Base-by-base conservation (phyloP, 2,329 filamentous ascomycete species). In the Grosmannia clavigera region DNA sequence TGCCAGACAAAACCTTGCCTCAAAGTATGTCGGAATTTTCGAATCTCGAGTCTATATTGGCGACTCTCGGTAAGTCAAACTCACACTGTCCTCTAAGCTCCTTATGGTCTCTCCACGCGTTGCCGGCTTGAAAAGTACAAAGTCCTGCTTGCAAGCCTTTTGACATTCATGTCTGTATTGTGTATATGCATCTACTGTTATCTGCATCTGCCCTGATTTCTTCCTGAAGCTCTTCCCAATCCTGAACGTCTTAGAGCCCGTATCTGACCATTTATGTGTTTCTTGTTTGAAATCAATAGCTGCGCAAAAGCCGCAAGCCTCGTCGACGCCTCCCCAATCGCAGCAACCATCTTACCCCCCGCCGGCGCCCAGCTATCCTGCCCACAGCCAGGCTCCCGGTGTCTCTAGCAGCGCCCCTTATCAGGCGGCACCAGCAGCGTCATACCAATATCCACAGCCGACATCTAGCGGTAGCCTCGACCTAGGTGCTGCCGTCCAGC, bases 391-490 rank as follows among this genome's bases (percentile, higher is more conserved):
- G 48, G 51, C 58, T 6, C 48, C 48, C 16, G 53, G 46, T 25
- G 55, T 27, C 1, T 60, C 62, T 58, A 64, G 57, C 61, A 19
- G 56, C 58, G 52, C 60, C 62, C 50, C 50, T 11, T 55, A 35
- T 27, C 31, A 55, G 51, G 62, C 33, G n/a, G 62, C 50, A 12
- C 29, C 60, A 1, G 12, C 63, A 3, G 38, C 57, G 4, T 19
- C 43, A 27, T 69, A 71, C 50, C 40, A 61, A 5, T 72, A 70
- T 52, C 87, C 87, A 3, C 84, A 85, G 65, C 88, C 88, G 2
- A 82, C 86, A 6, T 81, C 80, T 60, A 88, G 87, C 61, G 90
- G 90, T 57, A 91, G 83, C 66, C 78, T 95, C 64, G 90, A 95
- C 69, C 74, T 95, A 58, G 92, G 86, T 73, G 80, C 82, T 14